phyloP scores from a whole-genome alignment of 2,329 filamentous ascomycete genomes.

The Pyrenochaeta sp. region DNA sequence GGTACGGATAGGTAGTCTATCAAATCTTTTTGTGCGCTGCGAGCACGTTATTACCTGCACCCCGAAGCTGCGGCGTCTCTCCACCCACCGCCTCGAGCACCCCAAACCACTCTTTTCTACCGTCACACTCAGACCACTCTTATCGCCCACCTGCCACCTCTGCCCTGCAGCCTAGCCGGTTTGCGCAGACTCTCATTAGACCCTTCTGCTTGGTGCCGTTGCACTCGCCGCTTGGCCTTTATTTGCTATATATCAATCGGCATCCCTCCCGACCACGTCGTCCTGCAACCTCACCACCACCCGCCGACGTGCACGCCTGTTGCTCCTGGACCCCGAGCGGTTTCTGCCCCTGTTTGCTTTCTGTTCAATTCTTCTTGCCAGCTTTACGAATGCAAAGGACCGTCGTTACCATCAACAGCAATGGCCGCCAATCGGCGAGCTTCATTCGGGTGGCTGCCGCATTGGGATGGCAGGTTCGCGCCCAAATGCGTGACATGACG shows the following conservation, averaged over 20 bases:
- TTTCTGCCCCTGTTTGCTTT: constrained; percentile 5
- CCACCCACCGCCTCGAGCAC: constrained; percentile 17
- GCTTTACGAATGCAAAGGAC: constrained; percentile 60
- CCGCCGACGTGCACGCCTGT: constrained; percentile 30
- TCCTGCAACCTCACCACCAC: constrained; percentile 8
- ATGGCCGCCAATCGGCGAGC: constrained; percentile 93
- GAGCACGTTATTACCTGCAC: constrained; percentile 25
- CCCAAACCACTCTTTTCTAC: constrained; percentile 11
- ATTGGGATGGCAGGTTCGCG: constrained; percentile 90
- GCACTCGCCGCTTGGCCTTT: constrained; percentile 23
- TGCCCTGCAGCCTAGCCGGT: constrained; percentile 9
- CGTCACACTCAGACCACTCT: constrained; percentile 17
- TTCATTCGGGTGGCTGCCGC: constrained; percentile 93
- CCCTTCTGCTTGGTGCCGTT: constrained; percentile 17
- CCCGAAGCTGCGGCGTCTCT: constrained; percentile 34
- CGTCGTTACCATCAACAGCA: constrained; percentile 93
- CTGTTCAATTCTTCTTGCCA: constrained; percentile 5
- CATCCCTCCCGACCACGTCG: constrained; percentile 1
- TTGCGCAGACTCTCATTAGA: constrained; percentile 12
- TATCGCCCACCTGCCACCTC: constrained; percentile 19
- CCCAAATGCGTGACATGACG: constrained; percentile 86
- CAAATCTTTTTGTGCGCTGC: constrained; percentile 29
- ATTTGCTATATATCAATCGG: constrained; percentile 32
- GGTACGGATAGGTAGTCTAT: constrained; percentile 20
- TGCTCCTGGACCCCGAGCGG: constrained; percentile 1